These are phyloP conservation scores for Protomyces gravidus DNA, from an alignment of 1,139 yeast species.

Conservation along the genomic window DNA sequence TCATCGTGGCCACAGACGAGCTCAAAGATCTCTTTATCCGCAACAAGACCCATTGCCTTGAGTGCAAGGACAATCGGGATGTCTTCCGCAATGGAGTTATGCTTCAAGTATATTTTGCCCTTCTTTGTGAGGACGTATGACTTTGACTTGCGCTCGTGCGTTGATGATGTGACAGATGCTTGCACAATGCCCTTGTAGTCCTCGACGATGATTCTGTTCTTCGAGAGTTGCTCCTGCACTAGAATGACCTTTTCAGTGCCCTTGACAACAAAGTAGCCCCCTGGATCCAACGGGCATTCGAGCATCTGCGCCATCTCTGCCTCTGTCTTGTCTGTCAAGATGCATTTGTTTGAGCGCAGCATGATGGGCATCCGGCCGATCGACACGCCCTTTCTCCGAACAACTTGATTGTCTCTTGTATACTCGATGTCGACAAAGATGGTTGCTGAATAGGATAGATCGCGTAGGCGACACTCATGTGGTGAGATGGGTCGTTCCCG, in stretches of 20 bases:
- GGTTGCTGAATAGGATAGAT: slow-evolving; percentile 92
- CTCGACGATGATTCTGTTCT: slow-evolving; percentile 95
- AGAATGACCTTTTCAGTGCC: slow-evolving; percentile 97
- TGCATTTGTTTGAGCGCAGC: slow-evolving; percentile 90
- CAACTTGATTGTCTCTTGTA: slow-evolving; percentile 87
- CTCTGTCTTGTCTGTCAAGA: slow-evolving; percentile 72
- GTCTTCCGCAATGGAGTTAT: slow-evolving; percentile 91
- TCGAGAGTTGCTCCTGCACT: slow-evolving; percentile 93
- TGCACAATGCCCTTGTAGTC: slow-evolving; percentile 91
- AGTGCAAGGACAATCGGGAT: slow-evolving; percentile 87
- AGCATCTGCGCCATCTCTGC: slow-evolving; percentile 78
- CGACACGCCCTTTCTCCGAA: slow-evolving; percentile 82
- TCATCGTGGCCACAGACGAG: slow-evolving; percentile 88
- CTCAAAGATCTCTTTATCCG: slow-evolving; percentile 90
- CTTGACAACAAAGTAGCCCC: slow-evolving; percentile 95
- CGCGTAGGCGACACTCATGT: slow-evolving; percentile 93
- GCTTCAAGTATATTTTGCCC: slow-evolving; percentile 82
- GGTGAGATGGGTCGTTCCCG: slow-evolving; percentile 58
- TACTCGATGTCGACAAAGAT: slow-evolving; percentile 95
- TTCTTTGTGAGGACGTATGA: slow-evolving; percentile 92
- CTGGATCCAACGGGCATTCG: slow-evolving; percentile 98
- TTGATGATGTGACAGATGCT: slow-evolving; percentile 95
- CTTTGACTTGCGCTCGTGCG: slow-evolving; percentile 95
- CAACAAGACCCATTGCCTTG: slow-evolving; percentile 91
- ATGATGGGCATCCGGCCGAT: slow-evolving; percentile 98